These are phyloP conservation scores for Austropuccinia psidii DNA, from an alignment of 1,284 basidiomycete genomes.

Conservation along the genomic window DNA sequence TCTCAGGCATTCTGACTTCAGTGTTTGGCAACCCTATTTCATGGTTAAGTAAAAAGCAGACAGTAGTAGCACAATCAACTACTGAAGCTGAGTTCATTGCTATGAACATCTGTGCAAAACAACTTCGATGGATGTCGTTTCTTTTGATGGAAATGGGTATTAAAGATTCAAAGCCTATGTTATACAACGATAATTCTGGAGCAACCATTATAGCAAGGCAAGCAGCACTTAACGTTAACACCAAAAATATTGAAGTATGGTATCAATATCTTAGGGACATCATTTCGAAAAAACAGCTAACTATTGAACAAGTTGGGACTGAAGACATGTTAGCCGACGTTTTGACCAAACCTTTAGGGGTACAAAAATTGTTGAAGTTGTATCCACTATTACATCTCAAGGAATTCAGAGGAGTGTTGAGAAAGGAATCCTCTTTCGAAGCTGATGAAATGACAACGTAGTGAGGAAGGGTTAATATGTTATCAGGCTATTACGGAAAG, in stretches of 20 bases:
- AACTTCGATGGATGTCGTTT: background rate
- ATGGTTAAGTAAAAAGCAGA: background rate
- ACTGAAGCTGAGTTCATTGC: background rate
- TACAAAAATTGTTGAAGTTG: too few species aligned
- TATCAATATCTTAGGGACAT: slow-evolving; percentile 12
- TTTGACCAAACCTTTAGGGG: background rate
- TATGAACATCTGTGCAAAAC: slow-evolving; percentile 2
- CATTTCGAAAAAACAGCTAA: background rate
- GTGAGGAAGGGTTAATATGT: too few species aligned
- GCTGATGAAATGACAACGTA: too few species aligned
- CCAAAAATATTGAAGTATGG: slow-evolving; percentile 14
- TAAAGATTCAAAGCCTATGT: background rate
- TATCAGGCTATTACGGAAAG: too few species aligned
- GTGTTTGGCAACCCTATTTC: background rate
- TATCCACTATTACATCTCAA: too few species aligned
- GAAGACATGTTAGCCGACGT: background rate
- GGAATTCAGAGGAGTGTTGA: too few species aligned
- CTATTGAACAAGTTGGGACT: background rate
- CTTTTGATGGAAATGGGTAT: background rate
- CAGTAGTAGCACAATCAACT: slow-evolving; percentile 2
- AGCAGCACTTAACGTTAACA: background rate
- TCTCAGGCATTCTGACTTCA: background rate
- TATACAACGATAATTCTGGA: background rate
- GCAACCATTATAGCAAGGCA: background rate
- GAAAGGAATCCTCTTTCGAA: too few species aligned